Conservation (phyloP, 208 protist species). For the Porcisia hertigi region DNA sequence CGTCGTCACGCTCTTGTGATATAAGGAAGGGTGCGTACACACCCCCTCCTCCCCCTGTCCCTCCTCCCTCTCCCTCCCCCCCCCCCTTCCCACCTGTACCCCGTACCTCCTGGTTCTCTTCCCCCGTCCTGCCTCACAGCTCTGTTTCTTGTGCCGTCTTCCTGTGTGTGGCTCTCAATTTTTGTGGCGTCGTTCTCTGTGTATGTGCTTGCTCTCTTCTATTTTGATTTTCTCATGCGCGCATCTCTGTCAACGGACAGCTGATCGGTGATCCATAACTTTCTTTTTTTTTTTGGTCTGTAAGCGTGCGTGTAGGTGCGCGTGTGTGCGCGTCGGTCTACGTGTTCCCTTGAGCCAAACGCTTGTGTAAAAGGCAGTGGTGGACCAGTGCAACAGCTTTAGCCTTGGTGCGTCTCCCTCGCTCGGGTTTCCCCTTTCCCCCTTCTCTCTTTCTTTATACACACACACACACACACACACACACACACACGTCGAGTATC, state of each 20-base stretch:
- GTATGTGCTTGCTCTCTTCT: no score
- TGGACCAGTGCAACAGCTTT: neutral
- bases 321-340: neutral
- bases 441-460: neutral
- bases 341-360: neutral
- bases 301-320: neutral
- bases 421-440: neutral
- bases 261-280: conserved; percentile 7
- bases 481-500: neutral
- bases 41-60: neutral
- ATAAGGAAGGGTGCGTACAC: neutral
- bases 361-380: neutral
- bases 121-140: no score
- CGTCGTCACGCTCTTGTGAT: no score
- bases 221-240: no score
- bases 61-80: no score
- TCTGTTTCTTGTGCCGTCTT: neutral
- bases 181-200: neutral
- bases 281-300: neutral
- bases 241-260: neutral
- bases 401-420: neutral
- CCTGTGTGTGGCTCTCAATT: conserved; percentile 8
- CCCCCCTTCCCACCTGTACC: no score
- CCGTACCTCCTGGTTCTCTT: no score
- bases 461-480: neutral